phyloP scores from a whole-genome alignment of 139 green algal genomes.

The Chlamydomonas eustigma region DNA sequence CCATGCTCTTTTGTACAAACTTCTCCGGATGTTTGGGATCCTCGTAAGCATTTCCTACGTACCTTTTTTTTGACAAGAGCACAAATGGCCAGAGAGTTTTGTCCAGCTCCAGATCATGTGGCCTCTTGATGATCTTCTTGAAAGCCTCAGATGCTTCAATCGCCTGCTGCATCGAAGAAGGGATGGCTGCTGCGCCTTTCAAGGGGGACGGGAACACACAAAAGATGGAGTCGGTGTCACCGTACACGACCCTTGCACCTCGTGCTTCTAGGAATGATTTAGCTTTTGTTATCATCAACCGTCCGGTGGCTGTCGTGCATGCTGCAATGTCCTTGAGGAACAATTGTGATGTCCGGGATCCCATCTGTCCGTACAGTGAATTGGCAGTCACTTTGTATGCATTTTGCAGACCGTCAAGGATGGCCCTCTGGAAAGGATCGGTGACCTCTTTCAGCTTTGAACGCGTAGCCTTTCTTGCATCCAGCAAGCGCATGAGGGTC shows the following conservation, averaged over 20 bases:
- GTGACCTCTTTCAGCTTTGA: background rate
- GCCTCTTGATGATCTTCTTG: constrained; percentile 4
- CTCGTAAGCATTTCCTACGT: constrained; percentile 30
- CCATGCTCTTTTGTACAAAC: constrained; percentile 23
- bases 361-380: constrained; percentile 17
- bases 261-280: constrained; percentile 16
- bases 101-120: constrained; percentile 29
- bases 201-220: background rate
- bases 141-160: background rate
- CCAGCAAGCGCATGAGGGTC: constrained; percentile 13
- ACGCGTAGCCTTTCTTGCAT: constrained; percentile 7
- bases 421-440: constrained; percentile 10
- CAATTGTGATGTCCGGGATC: constrained; percentile 12
- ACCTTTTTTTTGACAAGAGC: constrained; percentile 27
- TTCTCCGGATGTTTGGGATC: background rate
- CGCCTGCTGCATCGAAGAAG: background rate
- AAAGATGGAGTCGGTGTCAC: constrained; percentile 15
- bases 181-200: background rate
- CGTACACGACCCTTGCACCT: constrained; percentile 17
- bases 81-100: constrained; percentile 26
- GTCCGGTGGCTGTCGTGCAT: constrained; percentile 21
- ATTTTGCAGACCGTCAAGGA: constrained; percentile 29
- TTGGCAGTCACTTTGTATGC: constrained; percentile 33
- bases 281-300: constrained; percentile 20
- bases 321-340: constrained; percentile 27